phyloP scores from a whole-genome alignment of 345 rosid genomes.

The Anacardium occidentale region DNA sequence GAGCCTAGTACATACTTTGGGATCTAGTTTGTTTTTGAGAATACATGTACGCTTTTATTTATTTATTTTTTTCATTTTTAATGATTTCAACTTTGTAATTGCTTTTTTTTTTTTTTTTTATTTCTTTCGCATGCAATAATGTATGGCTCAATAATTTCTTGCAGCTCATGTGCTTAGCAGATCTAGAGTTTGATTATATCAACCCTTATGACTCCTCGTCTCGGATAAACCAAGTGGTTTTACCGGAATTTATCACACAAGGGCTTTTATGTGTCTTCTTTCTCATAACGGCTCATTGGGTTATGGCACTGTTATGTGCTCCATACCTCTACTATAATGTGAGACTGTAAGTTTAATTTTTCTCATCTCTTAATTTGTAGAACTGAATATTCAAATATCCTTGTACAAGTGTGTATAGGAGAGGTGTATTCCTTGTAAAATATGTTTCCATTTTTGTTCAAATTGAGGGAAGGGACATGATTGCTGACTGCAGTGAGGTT shows the following conservation, averaged over 20 bases:
- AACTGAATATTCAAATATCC: background rate
- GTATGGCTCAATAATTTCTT: constrained; percentile 18
- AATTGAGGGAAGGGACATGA: background rate
- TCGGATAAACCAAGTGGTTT: constrained; percentile 53
- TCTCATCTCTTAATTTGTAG: background rate
- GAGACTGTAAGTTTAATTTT: constrained; percentile 48
- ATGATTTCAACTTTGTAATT: background rate
- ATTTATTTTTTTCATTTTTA: background rate
- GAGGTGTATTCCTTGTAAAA: background rate
- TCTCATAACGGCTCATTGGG: constrained; percentile 65
- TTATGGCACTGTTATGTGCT: constrained; percentile 51
- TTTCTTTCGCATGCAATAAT: background rate
- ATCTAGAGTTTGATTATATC: constrained; percentile 73
- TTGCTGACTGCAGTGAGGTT: background rate
- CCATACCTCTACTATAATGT: constrained; percentile 68
- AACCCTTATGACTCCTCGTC: constrained; percentile 74
- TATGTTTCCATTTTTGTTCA: background rate
- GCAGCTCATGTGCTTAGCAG: constrained; percentile 81
- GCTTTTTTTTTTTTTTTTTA: background rate
- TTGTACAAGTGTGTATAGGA: background rate
- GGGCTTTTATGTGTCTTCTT: constrained; percentile 52
- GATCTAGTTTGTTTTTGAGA: background rate
- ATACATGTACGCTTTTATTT: background rate
- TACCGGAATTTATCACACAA: constrained; percentile 59
- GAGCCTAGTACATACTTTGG: background rate